These are phyloP conservation scores for Pseudozyma tsukubaensis DNA, from an alignment of 1,284 basidiomycete genomes.

Conservation along the genomic window DNA sequence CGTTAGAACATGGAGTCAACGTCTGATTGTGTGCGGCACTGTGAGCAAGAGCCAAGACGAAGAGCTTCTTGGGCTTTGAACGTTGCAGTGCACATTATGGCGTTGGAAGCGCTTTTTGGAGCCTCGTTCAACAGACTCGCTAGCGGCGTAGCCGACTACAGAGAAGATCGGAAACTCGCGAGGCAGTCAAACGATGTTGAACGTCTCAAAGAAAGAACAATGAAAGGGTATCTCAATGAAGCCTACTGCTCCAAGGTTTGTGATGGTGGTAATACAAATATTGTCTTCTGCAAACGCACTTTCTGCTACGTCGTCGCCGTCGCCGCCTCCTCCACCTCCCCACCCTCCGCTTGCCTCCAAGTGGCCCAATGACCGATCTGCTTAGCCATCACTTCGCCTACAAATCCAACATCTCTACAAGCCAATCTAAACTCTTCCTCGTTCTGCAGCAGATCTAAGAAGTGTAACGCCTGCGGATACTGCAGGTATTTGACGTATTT, in stretches of 20 bases:
- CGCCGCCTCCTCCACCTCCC: neutral
- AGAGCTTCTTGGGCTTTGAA: too few relatives aligned
- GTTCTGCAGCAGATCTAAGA: slow-evolving; percentile 54
- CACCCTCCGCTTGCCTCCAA: slow-evolving; percentile 49
- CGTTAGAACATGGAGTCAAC: too few relatives aligned
- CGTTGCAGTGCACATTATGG: too few relatives aligned
- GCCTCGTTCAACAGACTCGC: too few relatives aligned
- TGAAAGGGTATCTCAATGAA: neutral
- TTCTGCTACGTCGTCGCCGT: neutral
- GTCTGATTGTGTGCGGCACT: too few relatives aligned
- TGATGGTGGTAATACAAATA: neutral
- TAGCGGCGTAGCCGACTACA: too few relatives aligned
- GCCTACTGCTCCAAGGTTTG: neutral
- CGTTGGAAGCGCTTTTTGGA: too few relatives aligned
- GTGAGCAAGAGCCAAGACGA: too few relatives aligned
- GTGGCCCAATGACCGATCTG: slow-evolving; percentile 64
- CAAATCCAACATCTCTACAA: slow-evolving; percentile 55
- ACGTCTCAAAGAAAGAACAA: too few relatives aligned
- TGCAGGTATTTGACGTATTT: slow-evolving; percentile 59
- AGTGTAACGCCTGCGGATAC: slow-evolving; percentile 61
- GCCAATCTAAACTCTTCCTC: slow-evolving; percentile 56
- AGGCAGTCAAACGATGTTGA: too few relatives aligned
- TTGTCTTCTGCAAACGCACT: neutral
- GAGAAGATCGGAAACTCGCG: too few relatives aligned
- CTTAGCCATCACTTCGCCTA: slow-evolving; percentile 53